These are phyloP conservation scores for Sanghuangporus weigelae DNA, from an alignment of 1,284 basidiomycete genomes.

Conservation along the genomic window DNA sequence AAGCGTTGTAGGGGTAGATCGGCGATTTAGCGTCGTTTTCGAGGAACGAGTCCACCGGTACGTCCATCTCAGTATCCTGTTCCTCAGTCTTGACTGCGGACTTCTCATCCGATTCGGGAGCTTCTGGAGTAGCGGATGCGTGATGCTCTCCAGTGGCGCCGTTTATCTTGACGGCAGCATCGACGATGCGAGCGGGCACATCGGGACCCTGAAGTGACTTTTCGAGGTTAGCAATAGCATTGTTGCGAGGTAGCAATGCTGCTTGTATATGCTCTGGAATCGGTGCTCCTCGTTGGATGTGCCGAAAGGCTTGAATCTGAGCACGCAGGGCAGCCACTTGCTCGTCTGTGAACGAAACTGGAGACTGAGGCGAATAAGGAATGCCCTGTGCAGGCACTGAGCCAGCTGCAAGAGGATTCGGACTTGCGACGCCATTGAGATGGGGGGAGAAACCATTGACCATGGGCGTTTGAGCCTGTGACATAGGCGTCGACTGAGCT, in stretches of 20 bases:
- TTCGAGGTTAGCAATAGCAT: conserved; percentile 56
- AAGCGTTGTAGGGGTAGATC: conserved; percentile 97
- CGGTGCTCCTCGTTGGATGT: conserved; percentile 73
- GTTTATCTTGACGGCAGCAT: conserved; percentile 75
- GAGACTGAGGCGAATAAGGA: conserved; percentile 42
- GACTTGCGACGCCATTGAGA: conserved; percentile 19
- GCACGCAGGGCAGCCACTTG: conserved; percentile 83
- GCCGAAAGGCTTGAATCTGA: conserved; percentile 89
- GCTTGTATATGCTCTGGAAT: conserved; percentile 79
- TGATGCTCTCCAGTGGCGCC: conserved; percentile 48
- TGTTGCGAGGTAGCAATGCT: conserved; percentile 64
- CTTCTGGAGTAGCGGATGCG: conserved; percentile 21
- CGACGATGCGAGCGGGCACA: conserved; percentile 58
- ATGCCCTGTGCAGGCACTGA: conserved; percentile 27
- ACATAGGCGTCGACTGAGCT: conserved; percentile 13
- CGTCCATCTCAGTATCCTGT: conserved; percentile 32
- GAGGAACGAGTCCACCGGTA: conserved; percentile 65
- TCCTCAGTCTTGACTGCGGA: conserved; percentile 28
- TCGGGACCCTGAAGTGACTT: conserved; percentile 57
- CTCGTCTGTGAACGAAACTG: conserved; percentile 77
- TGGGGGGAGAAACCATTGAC: conserved; percentile 21
- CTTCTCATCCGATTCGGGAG: conserved; percentile 18
- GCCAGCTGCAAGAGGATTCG: conserved; percentile 27
- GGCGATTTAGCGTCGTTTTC: conserved; percentile 79
- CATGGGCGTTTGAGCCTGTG: conserved; percentile 13